Evolutionary conservation across 176 grass and related monocot genomes (phyloP), one percentile per base, ranked within the genome.

Genomic region (Aegilops speltoides): DNA sequence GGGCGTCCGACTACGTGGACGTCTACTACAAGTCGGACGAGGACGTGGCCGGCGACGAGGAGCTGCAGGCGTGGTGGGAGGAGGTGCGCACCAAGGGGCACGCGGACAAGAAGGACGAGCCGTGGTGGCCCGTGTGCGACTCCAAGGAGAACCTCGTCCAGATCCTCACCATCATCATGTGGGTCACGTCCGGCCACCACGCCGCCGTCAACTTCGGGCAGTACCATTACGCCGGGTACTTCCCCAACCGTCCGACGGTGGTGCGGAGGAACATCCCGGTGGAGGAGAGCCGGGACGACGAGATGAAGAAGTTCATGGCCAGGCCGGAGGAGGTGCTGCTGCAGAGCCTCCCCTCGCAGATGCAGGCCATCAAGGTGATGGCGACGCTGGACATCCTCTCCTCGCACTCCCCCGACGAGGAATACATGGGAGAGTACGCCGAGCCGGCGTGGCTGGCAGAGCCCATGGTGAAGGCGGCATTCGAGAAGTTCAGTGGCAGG

Each of bases 41-140:
- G 34, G 79, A 84, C 28, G 75, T 95, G 16, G 63, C 25, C 36
- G 78, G 19, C 14, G 95, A 98, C 74, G 2, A 76, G 17, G 93
- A 98, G 87, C 80, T 95, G 41, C 89, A 79, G 80, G 89, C 76
- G 20, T 98, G 90, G 91, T 95, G 95, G 95, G 78, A 87, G 13
- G 95, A 98, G 78, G 92, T 95, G 45, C 88, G 91, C 61, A 98
- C 88, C 68, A 83, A 89, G 80, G 96, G 93, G 4, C 96, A 95
- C 85, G 96, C 52, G 7, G 93, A 98, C 87, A 98, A 98, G 93
- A 95, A 95, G 85, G 83, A 93, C 73, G 96, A 98, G 93, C 89
- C 93, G 22, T 93, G 93, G 96, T 98, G 93, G 95, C 95, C 96
- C 7, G 67, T 56, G 50, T 73, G 93, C 1, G 79, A 93, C 78